Base-by-base conservation (phyloP, 495 filamentous ascomycete genomes). In the Neurospora sp. region DNA sequence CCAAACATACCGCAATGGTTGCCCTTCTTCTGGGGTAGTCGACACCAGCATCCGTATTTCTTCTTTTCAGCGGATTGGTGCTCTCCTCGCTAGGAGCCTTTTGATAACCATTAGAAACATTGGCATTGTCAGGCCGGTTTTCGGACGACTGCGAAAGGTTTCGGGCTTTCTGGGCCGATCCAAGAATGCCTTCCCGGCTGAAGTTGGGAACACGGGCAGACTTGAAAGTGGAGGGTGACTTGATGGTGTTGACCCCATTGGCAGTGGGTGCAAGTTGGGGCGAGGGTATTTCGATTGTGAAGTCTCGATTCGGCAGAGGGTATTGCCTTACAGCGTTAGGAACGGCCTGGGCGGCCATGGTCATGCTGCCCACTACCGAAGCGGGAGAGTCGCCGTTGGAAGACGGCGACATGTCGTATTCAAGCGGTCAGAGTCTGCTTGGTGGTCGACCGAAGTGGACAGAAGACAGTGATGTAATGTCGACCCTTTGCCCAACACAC, bases 11-110 rank as follows among this genome's bases (percentile, higher is more conserved):
- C 74, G 91, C 91, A 78, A 93, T 92, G 9, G 90, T 93, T 73
- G 91, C 90, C 76, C 90, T 85, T 78, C 91, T 85, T 79, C 91
- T 84, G 23, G 90, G 90, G 74, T 92, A 93, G 75, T 92, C 90
- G 62, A 90, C 84, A 35, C 86, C 87, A 72, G 88, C 89, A 75
- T 91, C 88, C 39, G 86, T 91, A 74, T 89, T 90, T 79, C 90
- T 88, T 79, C 90, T 87, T 80, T 91, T 91, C 49, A 88, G 75
- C 20, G 87, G 87, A 74, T 88, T 88, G 44, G 81, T 80, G 60
- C 83, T 83, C 78, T 88, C 86, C 71, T 88, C 86, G 74, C 83
- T 85, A 39, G 81, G 77, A 39, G 81, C 82, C 72, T 86, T 86
- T 72, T 83, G 79, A 73, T 84, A 81, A 46, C 83, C 83, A 79